Base-by-base conservation (phyloP, 306 rosid species). In the Ochetophila trinervis region DNA sequence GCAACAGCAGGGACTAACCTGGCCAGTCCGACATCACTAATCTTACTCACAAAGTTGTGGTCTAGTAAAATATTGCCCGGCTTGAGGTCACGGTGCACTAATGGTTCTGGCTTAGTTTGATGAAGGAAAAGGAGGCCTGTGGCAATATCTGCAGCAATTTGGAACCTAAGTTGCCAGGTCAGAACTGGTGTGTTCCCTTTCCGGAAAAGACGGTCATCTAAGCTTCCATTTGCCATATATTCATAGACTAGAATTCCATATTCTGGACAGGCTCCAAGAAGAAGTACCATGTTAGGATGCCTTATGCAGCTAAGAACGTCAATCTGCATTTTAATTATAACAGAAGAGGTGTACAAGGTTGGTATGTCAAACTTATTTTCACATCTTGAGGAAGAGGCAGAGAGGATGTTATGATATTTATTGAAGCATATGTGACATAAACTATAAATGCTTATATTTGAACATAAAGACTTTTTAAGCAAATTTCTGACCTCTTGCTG, bases 211-310 rank as follows among this genome's bases (percentile, higher is more conserved):
- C 96, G 75, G 23, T 93, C 87, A 0, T 93, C 97, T 59, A 93
- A 74, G 78, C 99, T 93, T 81, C 99, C 99, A 34, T 88, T 93
- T 1, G 91, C 93, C 99, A 93, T 86, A 63, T 93, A 82, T 69
- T 93, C 99, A 27, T 93, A 93, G 1, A 90, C 80, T 20, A 93
- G 82, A 65, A 90, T 67, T 34, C 99, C 94, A 18, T 83, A 84
- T 76, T 93, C 97, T 0, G 97, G 96, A 78, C 99, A 93, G 9
- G 94, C 99, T 72, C 99, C 99, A 23, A 93, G 78, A 56, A 93
- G 95, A 20, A 93, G 94, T 65, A 93, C 99, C 97, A 93, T 87
- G 80, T 93, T 86, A 47, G 99, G 99, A 79, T 93, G 99, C 37
- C 99, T 80, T 71, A 93, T 90, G 87, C 91, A 73, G 54, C 99